These are phyloP conservation scores for Trichosporon faecale DNA, from an alignment of 1,284 basidiomycete species.

Conservation along the genomic window DNA sequence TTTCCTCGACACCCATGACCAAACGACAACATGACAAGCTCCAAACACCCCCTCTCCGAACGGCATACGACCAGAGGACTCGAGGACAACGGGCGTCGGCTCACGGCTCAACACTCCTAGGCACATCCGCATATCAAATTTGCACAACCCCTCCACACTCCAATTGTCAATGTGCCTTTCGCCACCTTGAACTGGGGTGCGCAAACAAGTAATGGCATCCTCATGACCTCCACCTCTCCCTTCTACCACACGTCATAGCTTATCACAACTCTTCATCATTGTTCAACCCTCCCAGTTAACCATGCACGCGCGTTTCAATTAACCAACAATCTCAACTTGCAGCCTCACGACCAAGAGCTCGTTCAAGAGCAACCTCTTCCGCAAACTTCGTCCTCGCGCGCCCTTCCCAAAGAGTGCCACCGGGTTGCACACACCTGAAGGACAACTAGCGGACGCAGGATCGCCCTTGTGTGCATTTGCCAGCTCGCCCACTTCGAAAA, in stretches of 20 bases:
- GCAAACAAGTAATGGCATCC: neutral
- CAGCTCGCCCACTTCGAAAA: neutral
- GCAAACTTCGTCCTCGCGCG: slow-evolving; percentile 1
- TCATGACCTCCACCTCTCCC: neutral
- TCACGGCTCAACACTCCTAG: neutral
- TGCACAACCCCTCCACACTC: neutral
- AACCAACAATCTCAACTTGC: slow-evolving; percentile 6
- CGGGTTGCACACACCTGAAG: neutral
- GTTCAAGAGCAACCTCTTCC: neutral
- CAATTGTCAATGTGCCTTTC: neutral
- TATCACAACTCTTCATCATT: neutral
- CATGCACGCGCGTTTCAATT: slow-evolving; percentile 1
- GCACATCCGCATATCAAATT: neutral
- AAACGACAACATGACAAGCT: neutral
- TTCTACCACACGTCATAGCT: neutral
- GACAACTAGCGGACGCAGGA: neutral
- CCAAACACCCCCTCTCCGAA: neutral
- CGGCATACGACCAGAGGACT: neutral
- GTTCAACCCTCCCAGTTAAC: neutral
- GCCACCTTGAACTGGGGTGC: neutral
- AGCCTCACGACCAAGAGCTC: neutral
- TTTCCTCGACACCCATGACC: neutral
- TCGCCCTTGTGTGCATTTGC: neutral
- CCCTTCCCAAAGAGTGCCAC: neutral
- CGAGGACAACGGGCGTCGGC: neutral